Conservation (phyloP, 345 rosid species). For the Acer negundo region DNA sequence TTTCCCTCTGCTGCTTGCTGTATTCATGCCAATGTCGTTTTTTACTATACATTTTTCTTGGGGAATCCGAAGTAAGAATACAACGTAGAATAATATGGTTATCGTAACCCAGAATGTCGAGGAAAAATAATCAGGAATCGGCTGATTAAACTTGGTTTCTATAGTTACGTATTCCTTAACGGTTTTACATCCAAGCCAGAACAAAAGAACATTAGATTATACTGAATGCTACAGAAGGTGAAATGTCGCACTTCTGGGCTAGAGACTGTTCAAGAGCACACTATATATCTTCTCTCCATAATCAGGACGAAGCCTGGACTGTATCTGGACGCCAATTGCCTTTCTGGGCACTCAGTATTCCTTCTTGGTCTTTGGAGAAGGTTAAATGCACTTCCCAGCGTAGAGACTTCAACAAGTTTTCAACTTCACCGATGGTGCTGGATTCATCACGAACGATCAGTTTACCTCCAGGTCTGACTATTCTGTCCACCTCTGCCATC, state of each 20-base stretch:
- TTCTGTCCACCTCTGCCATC: conserved; percentile 88
- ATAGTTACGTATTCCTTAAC: background rate
- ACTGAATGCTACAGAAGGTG: conserved; percentile 8
- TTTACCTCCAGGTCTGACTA: conserved; percentile 93
- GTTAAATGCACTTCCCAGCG: conserved; percentile 81
- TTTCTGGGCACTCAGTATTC: conserved; percentile 87
- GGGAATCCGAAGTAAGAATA: background rate
- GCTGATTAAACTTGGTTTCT: background rate
- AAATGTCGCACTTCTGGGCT: background rate
- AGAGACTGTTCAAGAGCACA: background rate
- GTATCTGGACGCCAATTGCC: conserved; percentile 81
- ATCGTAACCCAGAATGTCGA: background rate
- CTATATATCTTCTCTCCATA: background rate
- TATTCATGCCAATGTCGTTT: background rate
- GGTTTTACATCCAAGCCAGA: conserved; percentile 10
- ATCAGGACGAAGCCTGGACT: conserved; percentile 41
- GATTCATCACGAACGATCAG: conserved; percentile 73
- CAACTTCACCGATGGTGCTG: conserved; percentile 61
- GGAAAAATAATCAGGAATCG: background rate
- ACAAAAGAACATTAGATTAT: background rate
- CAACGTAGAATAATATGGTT: background rate
- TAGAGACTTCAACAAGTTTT: conserved; percentile 73
- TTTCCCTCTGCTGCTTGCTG: background rate
- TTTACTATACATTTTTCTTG: background rate
- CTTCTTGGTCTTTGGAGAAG: conserved; percentile 76